Conservation (phyloP, 192 early-diverging fungal genomes). For the Cetraspora pellucida region DNA sequence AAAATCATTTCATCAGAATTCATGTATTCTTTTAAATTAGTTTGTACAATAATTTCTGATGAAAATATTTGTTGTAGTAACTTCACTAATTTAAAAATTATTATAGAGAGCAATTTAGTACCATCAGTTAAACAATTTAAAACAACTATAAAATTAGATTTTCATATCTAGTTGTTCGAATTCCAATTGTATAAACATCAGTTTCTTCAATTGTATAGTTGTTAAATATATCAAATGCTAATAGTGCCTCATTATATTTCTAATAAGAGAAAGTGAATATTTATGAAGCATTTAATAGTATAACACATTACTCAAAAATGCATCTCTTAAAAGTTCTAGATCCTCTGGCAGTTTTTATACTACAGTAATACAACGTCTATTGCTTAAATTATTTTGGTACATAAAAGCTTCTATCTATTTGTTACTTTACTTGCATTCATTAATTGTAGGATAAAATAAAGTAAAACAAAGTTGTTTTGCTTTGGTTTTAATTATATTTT, state of each 20-base stretch:
- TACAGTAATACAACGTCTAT: background rate
- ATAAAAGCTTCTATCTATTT: background rate
- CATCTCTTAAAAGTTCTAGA: background rate
- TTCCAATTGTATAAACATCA: background rate
- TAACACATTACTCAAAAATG: constrained; percentile 10
- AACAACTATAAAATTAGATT: constrained; percentile 7
- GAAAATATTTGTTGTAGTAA: background rate
- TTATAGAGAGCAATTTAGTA: background rate
- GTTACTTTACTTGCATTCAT: background rate
- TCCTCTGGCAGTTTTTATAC: background rate
- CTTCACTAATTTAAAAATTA: constrained; percentile 13
- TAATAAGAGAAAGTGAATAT: constrained; percentile 8
- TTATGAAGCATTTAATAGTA: background rate
- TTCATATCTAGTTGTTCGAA: no score
- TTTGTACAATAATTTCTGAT: background rate
- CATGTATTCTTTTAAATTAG: background rate
- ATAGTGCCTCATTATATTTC: constrained; percentile 11
- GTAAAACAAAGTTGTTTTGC: background rate
- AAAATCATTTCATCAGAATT: constrained; percentile 8
- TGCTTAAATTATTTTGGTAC: background rate
- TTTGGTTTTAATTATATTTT: background rate
- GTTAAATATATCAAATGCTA: constrained; percentile 16
- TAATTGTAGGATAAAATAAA: background rate
- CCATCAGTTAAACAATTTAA: constrained; percentile 6
- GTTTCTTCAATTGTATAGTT: background rate